These are phyloP conservation scores for Phytopythium aichiense DNA, from an alignment of 352 stramenopile genomes.

Conservation along the genomic window DNA sequence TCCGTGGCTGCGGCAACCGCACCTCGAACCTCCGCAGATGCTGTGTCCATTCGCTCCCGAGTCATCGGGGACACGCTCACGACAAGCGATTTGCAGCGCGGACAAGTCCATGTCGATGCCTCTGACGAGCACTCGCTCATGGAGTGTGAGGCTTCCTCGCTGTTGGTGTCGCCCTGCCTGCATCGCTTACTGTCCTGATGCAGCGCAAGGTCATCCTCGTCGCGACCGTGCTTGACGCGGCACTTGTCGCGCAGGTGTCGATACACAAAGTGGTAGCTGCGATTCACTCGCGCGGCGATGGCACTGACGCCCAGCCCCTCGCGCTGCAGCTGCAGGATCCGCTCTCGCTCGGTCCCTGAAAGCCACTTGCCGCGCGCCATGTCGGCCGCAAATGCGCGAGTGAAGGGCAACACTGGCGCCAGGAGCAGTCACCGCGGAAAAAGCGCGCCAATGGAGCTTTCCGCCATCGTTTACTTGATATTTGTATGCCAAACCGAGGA, in stretches of 20 bases:
- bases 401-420: not conserved
- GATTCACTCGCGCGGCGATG: constrained; percentile 29
- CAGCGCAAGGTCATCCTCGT: constrained; percentile 9
- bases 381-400: constrained; percentile 1
- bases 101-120: not conserved
- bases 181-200: not conserved
- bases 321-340: constrained; percentile 35
- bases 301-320: constrained; percentile 28
- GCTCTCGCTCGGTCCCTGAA: constrained; percentile 30
- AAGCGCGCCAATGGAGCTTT: not conserved
- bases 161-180: not conserved
- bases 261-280: constrained; percentile 39
- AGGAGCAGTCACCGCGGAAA: not conserved
- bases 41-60: not conserved
- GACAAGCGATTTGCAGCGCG: not conserved
- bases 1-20: not conserved
- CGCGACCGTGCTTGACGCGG: not conserved
- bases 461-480: not conserved
- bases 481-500: not conserved
- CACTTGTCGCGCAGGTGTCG: constrained; percentile 23
- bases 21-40: not conserved
- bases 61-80: not conserved
- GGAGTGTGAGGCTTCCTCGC: not conserved
- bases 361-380: constrained; percentile 45
- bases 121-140: not conserved